Percentiles rank a stretch among this genome's conserved stretches.
Evolutionary conservation across 2,329 filamentous ascomycete genomes (phyloP).

Genomic region (Monosporascus sp.): DNA sequence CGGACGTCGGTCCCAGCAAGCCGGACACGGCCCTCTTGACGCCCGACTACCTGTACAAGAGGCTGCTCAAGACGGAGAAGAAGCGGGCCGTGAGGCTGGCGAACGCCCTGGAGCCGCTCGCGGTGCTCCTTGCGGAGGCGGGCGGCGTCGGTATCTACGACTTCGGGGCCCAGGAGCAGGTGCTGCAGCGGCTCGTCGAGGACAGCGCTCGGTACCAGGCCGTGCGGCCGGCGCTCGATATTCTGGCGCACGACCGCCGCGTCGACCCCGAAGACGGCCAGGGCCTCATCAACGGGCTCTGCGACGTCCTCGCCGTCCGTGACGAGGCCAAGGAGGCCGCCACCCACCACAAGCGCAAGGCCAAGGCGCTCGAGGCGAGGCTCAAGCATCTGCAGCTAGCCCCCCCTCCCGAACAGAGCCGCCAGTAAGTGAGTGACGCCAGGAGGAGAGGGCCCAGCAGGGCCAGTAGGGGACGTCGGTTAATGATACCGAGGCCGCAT

Average conservation of each 20-base stretch:
- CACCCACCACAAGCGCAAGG: conserved; percentile 3
- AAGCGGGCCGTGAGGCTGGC: conserved; percentile 2
- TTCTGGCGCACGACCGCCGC: conserved; percentile 14
- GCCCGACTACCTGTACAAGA: conserved; percentile 8
- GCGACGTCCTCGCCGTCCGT: conserved; percentile 8
- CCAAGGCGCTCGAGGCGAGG: conserved; percentile 3
- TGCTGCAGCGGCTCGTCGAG: conserved; percentile 11
- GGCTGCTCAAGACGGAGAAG: conserved; percentile 3
- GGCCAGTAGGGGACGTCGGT: background rate
- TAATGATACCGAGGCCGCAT: background rate
- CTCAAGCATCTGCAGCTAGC: background rate
- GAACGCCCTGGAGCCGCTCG: conserved; percentile 9
- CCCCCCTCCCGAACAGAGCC: background rate
- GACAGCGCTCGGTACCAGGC: conserved; percentile 10
- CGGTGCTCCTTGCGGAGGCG: conserved; percentile 10
- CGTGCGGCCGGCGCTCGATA: conserved; percentile 10
- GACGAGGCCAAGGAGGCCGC: conserved; percentile 8
- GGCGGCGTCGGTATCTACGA: conserved; percentile 8
- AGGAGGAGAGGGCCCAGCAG: background rate
- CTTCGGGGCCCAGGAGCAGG: background rate
- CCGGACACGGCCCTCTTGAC: background rate
- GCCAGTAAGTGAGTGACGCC: background rate
- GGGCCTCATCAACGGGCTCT: conserved; percentile 2
- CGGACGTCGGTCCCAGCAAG: too few species aligned
- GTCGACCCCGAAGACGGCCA: conserved; percentile 7